Evolutionary conservation across 1,284 basidiomycete species (phyloP), one percentile per base, ranked within the genome.

Genomic region (Rhodotorula glutinis): DNA sequence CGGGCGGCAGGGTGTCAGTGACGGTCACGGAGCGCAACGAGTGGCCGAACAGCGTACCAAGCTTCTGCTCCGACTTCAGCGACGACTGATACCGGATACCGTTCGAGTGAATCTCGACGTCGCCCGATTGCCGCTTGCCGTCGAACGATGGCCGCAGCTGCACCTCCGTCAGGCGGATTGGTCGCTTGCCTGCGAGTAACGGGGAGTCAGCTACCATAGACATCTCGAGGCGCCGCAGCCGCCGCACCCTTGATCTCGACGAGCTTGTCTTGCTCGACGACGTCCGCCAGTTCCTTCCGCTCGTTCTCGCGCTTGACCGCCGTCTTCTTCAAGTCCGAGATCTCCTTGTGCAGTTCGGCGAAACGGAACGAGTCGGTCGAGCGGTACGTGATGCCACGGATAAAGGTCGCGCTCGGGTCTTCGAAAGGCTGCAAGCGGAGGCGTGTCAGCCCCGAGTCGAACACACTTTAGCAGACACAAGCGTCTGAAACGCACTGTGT

Each of bases 81-180:
- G 90, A 89, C 25, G 92, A 92, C 75, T 91, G 86, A 78, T 95
- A 98, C 49, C 95, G 85, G 60, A 98, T 83, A 84, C 96, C 96
- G 77, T 98, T 99, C 79, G 92, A 88, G 77, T 98, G 96, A 57
- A 99, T 93, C 78, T 98, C 95, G 23, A 98, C 88, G 78, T 97
- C 93, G 25, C 96, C 96, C 53, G 80, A 76, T 29, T 92, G 81
- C 40, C 93, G 86, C 79, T 95, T 97, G 49, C 92, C 92, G 75
- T 97, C 93, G 53, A 93, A 83, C 13, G 92, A 91, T 41, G 96
- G 96, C 41, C 95, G 86, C 53, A 96, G 88, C 78, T 95, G 96
- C 3, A 95, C 91, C 78, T 98, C 93, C 16, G 90, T 87, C 75
- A 98, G 83, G 74, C 88, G 89, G 67, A 84, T 83, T 17, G 92